Evolutionary conservation across 768 basidiomycete species (phyloP), one percentile per base, ranked within the genome.

Genomic region (Hemileccinum impolitum): DNA sequence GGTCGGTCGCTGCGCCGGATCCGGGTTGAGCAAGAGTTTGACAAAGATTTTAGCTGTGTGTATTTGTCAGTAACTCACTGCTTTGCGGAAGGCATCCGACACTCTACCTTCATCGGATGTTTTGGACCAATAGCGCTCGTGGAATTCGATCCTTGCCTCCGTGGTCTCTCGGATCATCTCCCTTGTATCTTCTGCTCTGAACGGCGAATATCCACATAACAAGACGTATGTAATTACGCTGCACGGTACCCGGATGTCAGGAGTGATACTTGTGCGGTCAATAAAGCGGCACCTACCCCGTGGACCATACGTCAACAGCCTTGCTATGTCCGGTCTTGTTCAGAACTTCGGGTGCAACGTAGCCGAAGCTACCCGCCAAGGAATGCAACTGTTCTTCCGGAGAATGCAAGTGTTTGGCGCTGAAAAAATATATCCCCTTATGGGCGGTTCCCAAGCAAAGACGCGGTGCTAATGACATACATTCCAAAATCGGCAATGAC

Each of bases 401-500:
- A 0, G 81, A 75, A 52, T 88, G 80, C 2, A 93, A 70, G 54
- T 93, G 90, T 61, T 93, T 93, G 11, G 91, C 90, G 47, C 90
- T 92, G n/a, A n/a, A 23, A 30, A 40, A 31, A 44, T 36, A n/a
- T 23, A 50, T 41, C 28, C 34, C 4, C 34, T 12, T 30, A 49
- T 42, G 28, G 43, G 34, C 25, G 14, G 34, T 28, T 25, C 11
- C 18, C 13, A 28, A 28, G 47, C 28, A 31, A 12, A 34, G 41
- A 23, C 3, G 23, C 47, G 19, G 17, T 47, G 21, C 45, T 17
- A 19, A 37, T 15, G 25, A 70, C 85, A 15, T 57, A 92, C 90
- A 99, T 97, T 56, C 96, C 96, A 62, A 99, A 99, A 68, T 98
- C 96, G 6, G 84, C 94, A 37, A 98, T 93, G 48, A 99, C 94